These are phyloP conservation scores for Cutaneotrichosporon sp. DNA, from an alignment of 1,284 basidiomycete species.

Conservation along the genomic window DNA sequence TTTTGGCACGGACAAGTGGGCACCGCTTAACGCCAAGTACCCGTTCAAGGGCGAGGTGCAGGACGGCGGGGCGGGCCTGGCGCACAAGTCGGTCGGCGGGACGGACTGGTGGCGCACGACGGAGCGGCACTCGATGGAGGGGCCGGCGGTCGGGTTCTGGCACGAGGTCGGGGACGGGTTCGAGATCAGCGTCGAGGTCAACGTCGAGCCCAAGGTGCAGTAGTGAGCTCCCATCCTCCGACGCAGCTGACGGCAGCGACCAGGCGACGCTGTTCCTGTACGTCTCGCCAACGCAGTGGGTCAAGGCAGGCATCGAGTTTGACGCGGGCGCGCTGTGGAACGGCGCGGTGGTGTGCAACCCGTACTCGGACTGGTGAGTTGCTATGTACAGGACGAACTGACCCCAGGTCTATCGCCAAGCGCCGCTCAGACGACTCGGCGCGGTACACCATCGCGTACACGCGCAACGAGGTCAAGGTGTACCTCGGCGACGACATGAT, in stretches of 20 bases:
- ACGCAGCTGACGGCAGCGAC: slow-evolving; percentile 30
- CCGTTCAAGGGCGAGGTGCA: slow-evolving; percentile 10
- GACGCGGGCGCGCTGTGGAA: slow-evolving; percentile 34
- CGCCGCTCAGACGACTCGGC: slow-evolving; percentile 13
- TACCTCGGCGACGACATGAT: slow-evolving; percentile 39
- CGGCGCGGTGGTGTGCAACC: slow-evolving; percentile 33
- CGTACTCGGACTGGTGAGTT: slow-evolving; percentile 41
- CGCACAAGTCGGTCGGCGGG: slow-evolving; percentile 12
- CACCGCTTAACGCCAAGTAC: slow-evolving; percentile 4
- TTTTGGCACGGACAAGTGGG: slow-evolving; percentile 17
- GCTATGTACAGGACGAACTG: background rate
- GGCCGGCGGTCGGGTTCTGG: slow-evolving; percentile 27
- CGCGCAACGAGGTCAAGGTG: slow-evolving; percentile 18
- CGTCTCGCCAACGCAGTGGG: slow-evolving; percentile 30
- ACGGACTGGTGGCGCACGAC: slow-evolving; percentile 42
- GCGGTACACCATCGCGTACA: slow-evolving; percentile 29
- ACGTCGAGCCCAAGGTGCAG: slow-evolving; percentile 21
- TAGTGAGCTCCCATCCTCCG: slow-evolving; percentile 24
- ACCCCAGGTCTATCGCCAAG: slow-evolving; percentile 23
- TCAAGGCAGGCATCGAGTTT: slow-evolving; percentile 39
- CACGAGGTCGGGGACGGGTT: slow-evolving; percentile 23
- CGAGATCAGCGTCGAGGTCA: slow-evolving; percentile 32
- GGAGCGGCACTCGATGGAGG: slow-evolving; percentile 25
- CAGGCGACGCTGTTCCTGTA: slow-evolving; percentile 36
- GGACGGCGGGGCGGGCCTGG: slow-evolving; percentile 12